Base-by-base conservation (phyloP, 2,329 filamentous ascomycete genomes). In the Didymella pomorum region DNA sequence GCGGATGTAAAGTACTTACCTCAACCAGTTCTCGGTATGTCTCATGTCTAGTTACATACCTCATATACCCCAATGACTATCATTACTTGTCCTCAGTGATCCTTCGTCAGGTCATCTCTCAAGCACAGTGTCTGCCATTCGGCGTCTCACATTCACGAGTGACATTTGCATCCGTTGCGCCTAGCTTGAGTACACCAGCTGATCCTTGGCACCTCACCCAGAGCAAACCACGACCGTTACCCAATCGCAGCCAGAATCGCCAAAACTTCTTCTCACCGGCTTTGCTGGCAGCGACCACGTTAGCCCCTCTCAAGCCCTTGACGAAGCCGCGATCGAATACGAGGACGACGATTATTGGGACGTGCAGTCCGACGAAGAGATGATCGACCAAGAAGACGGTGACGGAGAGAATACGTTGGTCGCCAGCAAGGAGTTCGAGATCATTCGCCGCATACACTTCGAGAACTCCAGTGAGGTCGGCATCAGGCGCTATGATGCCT, bases 311-410 rank as follows among this genome's bases (percentile, higher is more conserved):
- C 69, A 76, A 35, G 48, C 70, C n/a, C 73, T 77, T 23, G 69
- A 76, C 47, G 73, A 76, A 62, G 74, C 73, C 48, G 73, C 73
- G 18, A 61, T 83, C 16, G 80, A 83, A 65, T 72, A 72, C 25
- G 76, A 79, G 47, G 81, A 83, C 55, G 79, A 82, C 48, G 80
- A 82, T 50, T 83, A 83, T 61, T 83, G 77, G 65, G 81, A 83
- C 58, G 76, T 82, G 16, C 68, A 80, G 1, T 79, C 80, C 0
- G 80, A 82, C 51, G 81, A 82, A 59, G 81, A 82, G 21, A 76
- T 77, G 73, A 14, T 67, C 37, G 71, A 74, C 20, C 49, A 48
- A 11, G 69, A 69, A 10, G 64, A 66, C n/a, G 58, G 33, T 4
- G 63, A 66, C 21, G 58, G 31, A 4, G 50, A 72, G 14, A 66